Evolutionary conservation across 306 rosid species (phyloP).

Genomic region (Vigna nakashimae): DNA sequence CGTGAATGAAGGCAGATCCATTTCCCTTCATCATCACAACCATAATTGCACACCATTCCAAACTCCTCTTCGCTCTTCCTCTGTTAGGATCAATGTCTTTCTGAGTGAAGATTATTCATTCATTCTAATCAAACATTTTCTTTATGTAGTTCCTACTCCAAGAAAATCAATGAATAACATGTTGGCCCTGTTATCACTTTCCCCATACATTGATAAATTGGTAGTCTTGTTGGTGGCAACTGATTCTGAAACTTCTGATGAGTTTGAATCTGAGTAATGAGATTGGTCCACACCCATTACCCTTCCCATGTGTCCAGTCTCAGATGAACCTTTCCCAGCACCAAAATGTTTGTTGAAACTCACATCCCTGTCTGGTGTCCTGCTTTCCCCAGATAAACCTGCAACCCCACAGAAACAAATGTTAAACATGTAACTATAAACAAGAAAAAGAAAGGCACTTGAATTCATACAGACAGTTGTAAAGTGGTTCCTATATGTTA

Average conservation of each 20-base stretch:
- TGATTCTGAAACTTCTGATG: slow-evolving; percentile 74
- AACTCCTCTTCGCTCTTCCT: not conserved
- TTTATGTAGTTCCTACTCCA: slow-evolving; percentile 73
- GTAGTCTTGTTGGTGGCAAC: slow-evolving; percentile 52
- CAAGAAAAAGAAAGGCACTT: not conserved
- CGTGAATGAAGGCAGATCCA: slow-evolving; percentile 37
- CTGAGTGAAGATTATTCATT: not conserved
- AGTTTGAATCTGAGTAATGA: slow-evolving; percentile 70
- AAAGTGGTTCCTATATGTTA: not conserved
- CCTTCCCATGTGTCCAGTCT: slow-evolving; percentile 28
- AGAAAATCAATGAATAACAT: slow-evolving; percentile 82
- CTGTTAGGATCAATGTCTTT: not conserved
- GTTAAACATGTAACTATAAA: not conserved
- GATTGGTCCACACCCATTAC: slow-evolving; percentile 52
- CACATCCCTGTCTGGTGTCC: slow-evolving; percentile 15
- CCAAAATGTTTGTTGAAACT: slow-evolving; percentile 33
- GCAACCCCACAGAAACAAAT: slow-evolving; percentile 16
- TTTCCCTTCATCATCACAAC: slow-evolving; percentile 12
- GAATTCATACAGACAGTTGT: not conserved
- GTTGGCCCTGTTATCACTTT: slow-evolving; percentile 37
- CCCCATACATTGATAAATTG: slow-evolving; percentile 48
- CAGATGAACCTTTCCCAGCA: slow-evolving; percentile 36
- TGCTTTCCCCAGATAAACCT: slow-evolving; percentile 35
- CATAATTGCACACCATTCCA: slow-evolving; percentile 7
- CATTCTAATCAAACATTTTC: not conserved